These are phyloP conservation scores for Melanogaster broomeanus DNA, from an alignment of 768 basidiomycete genomes.

Conservation along the genomic window DNA sequence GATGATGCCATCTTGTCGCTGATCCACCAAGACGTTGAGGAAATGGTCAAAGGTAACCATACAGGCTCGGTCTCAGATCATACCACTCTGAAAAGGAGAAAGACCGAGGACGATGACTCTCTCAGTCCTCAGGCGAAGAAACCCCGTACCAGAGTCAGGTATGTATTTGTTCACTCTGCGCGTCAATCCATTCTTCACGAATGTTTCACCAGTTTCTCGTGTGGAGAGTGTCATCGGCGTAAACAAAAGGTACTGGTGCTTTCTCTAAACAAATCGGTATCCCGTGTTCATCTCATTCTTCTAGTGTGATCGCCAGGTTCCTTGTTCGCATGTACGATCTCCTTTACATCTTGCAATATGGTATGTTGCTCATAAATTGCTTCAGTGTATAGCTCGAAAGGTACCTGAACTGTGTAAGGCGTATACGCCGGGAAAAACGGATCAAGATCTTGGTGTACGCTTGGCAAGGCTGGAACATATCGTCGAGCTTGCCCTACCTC, in stretches of 20 bases:
- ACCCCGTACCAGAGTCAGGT: constrained; percentile 75
- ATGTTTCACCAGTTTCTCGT: constrained; percentile 61
- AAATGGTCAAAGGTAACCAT: constrained; percentile 31
- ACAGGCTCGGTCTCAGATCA: constrained; percentile 25
- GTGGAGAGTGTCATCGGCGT: constrained; percentile 84
- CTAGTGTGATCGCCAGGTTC: constrained; percentile 84
- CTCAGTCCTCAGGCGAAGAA: constrained; percentile 56
- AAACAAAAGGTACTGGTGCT: constrained; percentile 71
- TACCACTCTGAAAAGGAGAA: constrained; percentile 56
- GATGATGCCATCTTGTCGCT: constrained; percentile 25
- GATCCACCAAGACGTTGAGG: constrained; percentile 29
- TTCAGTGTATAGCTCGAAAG: constrained; percentile 79
- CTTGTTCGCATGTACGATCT: constrained; percentile 75
- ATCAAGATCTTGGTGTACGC: constrained; percentile 77
- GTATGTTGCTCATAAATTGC: constrained; percentile 12
- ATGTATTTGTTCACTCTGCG: constrained; percentile 17
- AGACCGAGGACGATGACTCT: constrained; percentile 60
- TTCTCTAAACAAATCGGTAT: constrained; percentile 13
- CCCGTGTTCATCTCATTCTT: constrained; percentile 16
- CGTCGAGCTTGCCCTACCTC: constrained; percentile 76
- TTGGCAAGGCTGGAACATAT: constrained; percentile 79
- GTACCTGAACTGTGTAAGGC: constrained; percentile 87
- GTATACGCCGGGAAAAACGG: constrained; percentile 84
- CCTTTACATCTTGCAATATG: constrained; percentile 1
- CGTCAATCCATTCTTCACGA: constrained; percentile 4